Conservation (phyloP, 352 stramenopile genomes). For the Thalassiosira tumida region DNA sequence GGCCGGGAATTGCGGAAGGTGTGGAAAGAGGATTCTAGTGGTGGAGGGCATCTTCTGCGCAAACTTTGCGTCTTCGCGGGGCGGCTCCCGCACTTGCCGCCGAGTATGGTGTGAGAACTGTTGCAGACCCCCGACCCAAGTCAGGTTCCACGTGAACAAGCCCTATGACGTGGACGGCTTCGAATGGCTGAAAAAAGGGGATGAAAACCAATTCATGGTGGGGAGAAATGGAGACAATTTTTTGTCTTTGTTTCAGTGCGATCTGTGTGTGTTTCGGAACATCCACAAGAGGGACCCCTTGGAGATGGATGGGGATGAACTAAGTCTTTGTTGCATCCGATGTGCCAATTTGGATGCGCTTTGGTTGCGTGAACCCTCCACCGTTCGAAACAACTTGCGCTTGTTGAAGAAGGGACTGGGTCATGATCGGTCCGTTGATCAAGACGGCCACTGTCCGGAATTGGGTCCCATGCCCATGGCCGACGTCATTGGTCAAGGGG, state of each 20-base stretch:
- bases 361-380: background rate
- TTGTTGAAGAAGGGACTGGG: background rate
- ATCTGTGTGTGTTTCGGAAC: slow-evolving; percentile 64
- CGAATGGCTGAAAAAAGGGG: slow-evolving; percentile 33
- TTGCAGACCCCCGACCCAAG: slow-evolving; percentile 1
- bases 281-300: slow-evolving; percentile 19
- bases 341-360: slow-evolving; percentile 29
- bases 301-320: background rate
- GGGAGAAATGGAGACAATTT: slow-evolving; percentile 47
- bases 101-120: background rate
- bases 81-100: background rate
- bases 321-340: background rate
- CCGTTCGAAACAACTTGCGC: background rate
- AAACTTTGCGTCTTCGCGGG: slow-evolving; percentile 71
- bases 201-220: slow-evolving; percentile 1
- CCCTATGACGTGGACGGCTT: slow-evolving; percentile 27
- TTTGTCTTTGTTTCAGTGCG: slow-evolving; percentile 67
- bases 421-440: background rate
- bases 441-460: background rate
- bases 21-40: slow-evolving; percentile 15
- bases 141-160: background rate
- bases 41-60: slow-evolving; percentile 73
- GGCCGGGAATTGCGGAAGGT: slow-evolving; percentile 45
- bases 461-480: background rate
- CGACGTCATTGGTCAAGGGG: background rate